A percentile compares a stretch with the other conserved stretches of the same genome.
Evolutionary conservation across 208 protist genomes (phyloP).

Genomic region (Eutreptiella sp.): DNA sequence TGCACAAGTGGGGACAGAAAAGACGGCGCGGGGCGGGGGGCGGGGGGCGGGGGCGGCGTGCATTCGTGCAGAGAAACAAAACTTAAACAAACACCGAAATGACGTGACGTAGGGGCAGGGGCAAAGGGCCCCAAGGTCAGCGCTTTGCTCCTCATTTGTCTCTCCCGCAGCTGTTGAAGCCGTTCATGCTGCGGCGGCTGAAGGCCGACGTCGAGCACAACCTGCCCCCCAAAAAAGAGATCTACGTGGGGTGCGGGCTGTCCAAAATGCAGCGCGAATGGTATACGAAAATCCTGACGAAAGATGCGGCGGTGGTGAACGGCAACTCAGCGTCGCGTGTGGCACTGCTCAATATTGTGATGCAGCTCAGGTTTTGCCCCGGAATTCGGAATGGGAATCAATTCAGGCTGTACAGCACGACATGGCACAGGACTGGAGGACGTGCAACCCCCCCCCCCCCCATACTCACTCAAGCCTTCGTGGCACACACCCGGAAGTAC

Average conservation of each 20-base stretch:
- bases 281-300: constrained; percentile 88
- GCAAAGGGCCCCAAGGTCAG: not conserved
- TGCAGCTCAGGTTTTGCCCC: too few relatives aligned
- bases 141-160: not conserved
- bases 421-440: not conserved
- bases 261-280: constrained; percentile 84
- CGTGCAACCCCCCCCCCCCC: too few relatives aligned
- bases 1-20: too few relatives aligned
- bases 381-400: constrained; percentile 19
- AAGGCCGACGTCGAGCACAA: constrained; percentile 91
- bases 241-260: constrained; percentile 86
- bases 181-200: constrained; percentile 91
- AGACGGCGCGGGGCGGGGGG: not conserved
- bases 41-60: too few relatives aligned
- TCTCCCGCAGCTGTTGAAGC: constrained; percentile 76
- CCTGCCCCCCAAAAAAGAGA: constrained; percentile 96
- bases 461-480: too few relatives aligned
- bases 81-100: too few relatives aligned
- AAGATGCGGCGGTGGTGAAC: constrained; percentile 88
- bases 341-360: constrained; percentile 68
- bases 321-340: constrained; percentile 52
- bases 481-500: too few relatives aligned
- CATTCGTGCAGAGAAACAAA: too few relatives aligned
- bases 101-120: not conserved
- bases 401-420: not conserved